These are phyloP conservation scores for Hemerocallis citrina DNA, from an alignment of 106 monocot genomes.

Conservation along the genomic window DNA sequence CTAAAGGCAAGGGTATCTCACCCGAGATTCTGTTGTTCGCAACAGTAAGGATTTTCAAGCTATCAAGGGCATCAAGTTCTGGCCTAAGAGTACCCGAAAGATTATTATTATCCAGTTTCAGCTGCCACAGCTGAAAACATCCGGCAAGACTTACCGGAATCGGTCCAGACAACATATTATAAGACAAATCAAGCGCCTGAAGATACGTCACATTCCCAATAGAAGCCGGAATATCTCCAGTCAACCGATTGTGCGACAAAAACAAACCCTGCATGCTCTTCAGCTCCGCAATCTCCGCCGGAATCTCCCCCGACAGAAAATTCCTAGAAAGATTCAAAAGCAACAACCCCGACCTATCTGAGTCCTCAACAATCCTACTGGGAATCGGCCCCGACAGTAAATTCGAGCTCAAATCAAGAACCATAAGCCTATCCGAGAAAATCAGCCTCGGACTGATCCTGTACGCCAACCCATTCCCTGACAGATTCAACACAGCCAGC, in stretches of 20 bases:
- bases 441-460: constrained; percentile 66
- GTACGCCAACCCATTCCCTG: constrained; percentile 55
- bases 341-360: constrained; percentile 46
- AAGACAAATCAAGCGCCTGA: constrained; percentile 65
- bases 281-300: constrained; percentile 47
- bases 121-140: constrained; percentile 85
- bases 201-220: constrained; percentile 90
- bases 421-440: constrained; percentile 59
- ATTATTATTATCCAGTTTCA: constrained; percentile 65
- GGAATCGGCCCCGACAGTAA: constrained; percentile 62
- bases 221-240: constrained; percentile 59
- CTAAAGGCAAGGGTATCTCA: constrained; percentile 89
- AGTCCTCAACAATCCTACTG: constrained; percentile 29
- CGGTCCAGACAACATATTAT: constrained; percentile 58
- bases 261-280: constrained; percentile 57
- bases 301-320: constrained; percentile 52
- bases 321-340: constrained; percentile 67
- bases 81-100: constrained; percentile 76
- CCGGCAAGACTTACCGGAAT: constrained; percentile 71
- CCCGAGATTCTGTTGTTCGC: constrained; percentile 62
- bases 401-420: constrained; percentile 79
- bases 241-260: constrained; percentile 52
- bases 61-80: constrained; percentile 80
- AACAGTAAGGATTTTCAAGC: constrained; percentile 64
- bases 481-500: constrained; percentile 67